Base-by-base conservation (phyloP, 176 grass and related monocot genomes). In the Carex scoparia region DNA sequence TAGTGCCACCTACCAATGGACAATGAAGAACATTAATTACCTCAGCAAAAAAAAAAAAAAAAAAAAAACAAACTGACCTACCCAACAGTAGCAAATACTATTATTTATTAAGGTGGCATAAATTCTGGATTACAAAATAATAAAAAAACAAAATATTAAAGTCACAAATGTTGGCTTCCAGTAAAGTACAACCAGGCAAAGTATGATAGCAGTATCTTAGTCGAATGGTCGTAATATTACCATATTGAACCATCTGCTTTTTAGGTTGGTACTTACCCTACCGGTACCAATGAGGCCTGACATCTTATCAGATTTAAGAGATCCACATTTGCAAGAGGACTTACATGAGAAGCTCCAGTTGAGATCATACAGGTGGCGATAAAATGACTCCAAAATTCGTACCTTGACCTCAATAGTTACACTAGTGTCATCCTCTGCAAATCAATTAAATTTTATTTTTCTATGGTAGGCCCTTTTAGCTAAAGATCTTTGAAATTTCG, bases 391-490 rank as follows among this genome's bases (percentile, higher is more conserved):
- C 38, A 98, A 81, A 85, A 98, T 95, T 38, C 93, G 96, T 65
- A 98, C 86, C 85, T 98, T 98, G 79, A 92, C 83, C 7, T 92
- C 96, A 23, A 67, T 42, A 46, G 87, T 32, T 64, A 98, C 87
- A 89, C 93, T 92, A 27, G 96, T 98, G 86, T 98, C 96, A 58
- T 98, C 96, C 88, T 98, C 93, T 98, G 91, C 74, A 89, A 40
- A 75, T 61, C 10, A 9, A 79, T 35, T 79, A 33, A 53, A 8
- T 70, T 19, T 15, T 46, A 1, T 1, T 46, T 71, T 71, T 71
- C 18, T 14, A 80, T 85, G 15, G 6, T 83, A 40, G 69, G 3
- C 6, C n/a, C 14, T 55, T 27, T 68, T 0, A n/a, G 23, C 38
- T 1, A 76, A 48, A 46, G 14, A n/a, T 76, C 7, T 54, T 1